Conservation (phyloP, 108 stramenopile species). For the Mayamaea pseudoterrestris region DNA sequence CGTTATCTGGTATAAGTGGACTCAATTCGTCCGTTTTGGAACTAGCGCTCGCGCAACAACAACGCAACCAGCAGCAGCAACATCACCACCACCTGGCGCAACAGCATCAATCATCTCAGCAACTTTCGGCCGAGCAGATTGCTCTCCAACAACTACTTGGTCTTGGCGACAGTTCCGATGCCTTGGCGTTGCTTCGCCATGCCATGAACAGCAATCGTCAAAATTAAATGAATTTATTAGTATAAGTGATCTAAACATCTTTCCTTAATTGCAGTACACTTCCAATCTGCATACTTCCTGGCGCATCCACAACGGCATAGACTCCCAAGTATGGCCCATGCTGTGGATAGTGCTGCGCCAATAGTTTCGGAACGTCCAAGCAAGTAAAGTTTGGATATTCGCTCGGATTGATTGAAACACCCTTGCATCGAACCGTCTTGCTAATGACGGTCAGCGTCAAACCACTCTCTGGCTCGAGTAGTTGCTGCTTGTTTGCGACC, state of each 20-base stretch:
- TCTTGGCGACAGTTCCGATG: no score
- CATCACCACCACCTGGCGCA: no score
- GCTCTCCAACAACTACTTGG: background rate
- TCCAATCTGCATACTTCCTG: slow-evolving; percentile 20
- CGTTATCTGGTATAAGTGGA: background rate
- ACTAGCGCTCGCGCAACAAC: slow-evolving; percentile 3
- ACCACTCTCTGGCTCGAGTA: background rate
- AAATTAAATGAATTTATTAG: no score
- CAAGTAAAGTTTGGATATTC: slow-evolving; percentile 4
- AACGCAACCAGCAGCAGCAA: background rate
- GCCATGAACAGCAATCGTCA: no score
- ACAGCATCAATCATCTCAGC: background rate
- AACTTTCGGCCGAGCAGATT: background rate
- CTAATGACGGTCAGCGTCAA: slow-evolving; percentile 22
- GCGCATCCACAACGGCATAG: slow-evolving; percentile 33
- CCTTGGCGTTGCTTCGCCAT: no score
- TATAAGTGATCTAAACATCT: no score
- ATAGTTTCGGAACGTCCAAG: slow-evolving; percentile 26
- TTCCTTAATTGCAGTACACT: no score
- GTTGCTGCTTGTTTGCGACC: slow-evolving; percentile 25
- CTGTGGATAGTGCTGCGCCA: slow-evolving; percentile 41
- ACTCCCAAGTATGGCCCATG: slow-evolving; percentile 54
- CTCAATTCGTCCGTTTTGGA: slow-evolving; percentile 3
- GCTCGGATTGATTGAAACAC: slow-evolving; percentile 41
- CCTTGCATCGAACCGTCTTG: slow-evolving; percentile 42